Evolutionary conservation across 2,329 filamentous ascomycete genomes (phyloP).

Genomic region (Alternaria angustiovoidea): DNA sequence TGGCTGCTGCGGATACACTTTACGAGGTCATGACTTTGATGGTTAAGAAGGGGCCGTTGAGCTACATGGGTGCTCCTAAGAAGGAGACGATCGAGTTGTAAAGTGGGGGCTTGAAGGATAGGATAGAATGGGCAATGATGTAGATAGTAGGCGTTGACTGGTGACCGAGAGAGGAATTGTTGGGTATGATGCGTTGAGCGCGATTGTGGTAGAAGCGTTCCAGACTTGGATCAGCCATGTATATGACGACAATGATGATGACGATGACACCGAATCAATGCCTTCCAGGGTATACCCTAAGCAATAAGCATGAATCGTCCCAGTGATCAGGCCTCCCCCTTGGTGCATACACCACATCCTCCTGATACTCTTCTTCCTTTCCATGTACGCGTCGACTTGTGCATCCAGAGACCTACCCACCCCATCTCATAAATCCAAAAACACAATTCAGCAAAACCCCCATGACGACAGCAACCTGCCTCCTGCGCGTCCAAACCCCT

Average conservation of each 20-base stretch:
- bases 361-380: not conserved
- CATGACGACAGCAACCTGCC: slow-evolving; percentile 85
- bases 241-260: not conserved
- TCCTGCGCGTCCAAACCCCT: slow-evolving; percentile 83
- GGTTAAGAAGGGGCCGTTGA: slow-evolving; percentile 79
- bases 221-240: not conserved
- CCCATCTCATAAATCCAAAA: slow-evolving; percentile 74
- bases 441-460: slow-evolving; percentile 81
- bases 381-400: too few relatives aligned
- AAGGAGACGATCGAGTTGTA: slow-evolving; percentile 39
- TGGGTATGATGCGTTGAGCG: not conserved
- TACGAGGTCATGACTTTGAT: slow-evolving; percentile 84
- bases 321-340: too few relatives aligned
- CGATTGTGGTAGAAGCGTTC: not conserved
- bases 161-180: not conserved
- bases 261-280: not conserved
- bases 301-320: too few relatives aligned
- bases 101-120: not conserved
- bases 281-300: not conserved
- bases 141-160: not conserved
- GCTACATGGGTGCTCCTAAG: slow-evolving; percentile 53
- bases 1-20: slow-evolving; percentile 74
- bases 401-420: slow-evolving; percentile 44
- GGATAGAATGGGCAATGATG: not conserved
- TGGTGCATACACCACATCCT: too few relatives aligned